phyloP scores from a whole-genome alignment of 1,284 basidiomycete genomes.

The Leccinum pachyderme region DNA sequence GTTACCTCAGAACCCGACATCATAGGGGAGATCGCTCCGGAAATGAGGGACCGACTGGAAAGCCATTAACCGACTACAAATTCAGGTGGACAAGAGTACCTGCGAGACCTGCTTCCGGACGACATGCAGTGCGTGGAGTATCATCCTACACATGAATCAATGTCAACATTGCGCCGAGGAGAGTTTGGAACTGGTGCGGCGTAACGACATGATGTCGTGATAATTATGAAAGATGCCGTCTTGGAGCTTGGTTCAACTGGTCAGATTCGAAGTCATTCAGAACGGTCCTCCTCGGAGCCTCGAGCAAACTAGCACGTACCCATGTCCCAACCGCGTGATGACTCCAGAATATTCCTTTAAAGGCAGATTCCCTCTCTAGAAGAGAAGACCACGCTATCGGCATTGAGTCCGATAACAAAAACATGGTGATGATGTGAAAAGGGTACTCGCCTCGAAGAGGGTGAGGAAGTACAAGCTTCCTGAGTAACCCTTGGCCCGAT shows the following conservation, averaged over 20 bases:
- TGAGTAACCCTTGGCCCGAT: background rate
- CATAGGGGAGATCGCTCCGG: conserved; percentile 60
- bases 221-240: conserved; percentile 41
- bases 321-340: background rate
- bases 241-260: conserved; percentile 38
- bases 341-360: background rate
- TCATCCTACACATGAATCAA: conserved; percentile 38
- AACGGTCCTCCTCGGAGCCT: background rate
- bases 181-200: background rate
- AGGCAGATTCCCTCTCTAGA: too few species aligned
- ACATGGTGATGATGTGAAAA: too few species aligned
- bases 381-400: too few species aligned
- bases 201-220: conserved; percentile 47
- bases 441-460: background rate
- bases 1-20: conserved; percentile 55
- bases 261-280: background rate
- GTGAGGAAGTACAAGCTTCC: background rate
- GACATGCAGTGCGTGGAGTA: conserved; percentile 50
- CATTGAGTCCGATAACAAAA: too few species aligned
- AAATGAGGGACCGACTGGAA: conserved; percentile 62
- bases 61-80: conserved; percentile 61
- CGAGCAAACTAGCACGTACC: background rate
- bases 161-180: background rate
- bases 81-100: conserved; percentile 48
- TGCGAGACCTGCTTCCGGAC: conserved; percentile 39